phyloP scores from a whole-genome alignment of 257 asterid species.

The Leptodermis oblonga region DNA sequence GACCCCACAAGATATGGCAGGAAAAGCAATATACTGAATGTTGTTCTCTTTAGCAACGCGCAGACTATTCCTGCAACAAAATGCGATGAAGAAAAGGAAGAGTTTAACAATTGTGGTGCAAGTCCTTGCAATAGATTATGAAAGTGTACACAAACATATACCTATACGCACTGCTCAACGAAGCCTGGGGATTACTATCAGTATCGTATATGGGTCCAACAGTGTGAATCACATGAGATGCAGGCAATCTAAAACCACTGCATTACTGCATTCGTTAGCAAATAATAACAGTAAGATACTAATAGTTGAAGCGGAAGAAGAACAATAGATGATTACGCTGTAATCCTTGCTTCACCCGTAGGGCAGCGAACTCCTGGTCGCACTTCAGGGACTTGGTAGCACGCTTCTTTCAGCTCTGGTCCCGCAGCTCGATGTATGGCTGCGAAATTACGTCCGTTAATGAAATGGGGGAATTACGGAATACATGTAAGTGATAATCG shows the following conservation, averaged over 20 bases:
- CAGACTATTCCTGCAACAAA: conserved; percentile 71
- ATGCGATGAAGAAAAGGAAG: conserved; percentile 11
- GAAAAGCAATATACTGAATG: conserved; percentile 78
- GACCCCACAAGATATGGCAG: conserved; percentile 94
- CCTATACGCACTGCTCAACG: conserved; percentile 79
- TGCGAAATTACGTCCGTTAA: conserved; percentile 16
- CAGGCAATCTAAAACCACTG: conserved; percentile 90
- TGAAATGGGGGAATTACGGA: background rate
- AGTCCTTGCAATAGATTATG: background rate
- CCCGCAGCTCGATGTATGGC: conserved; percentile 99
- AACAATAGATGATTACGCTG: conserved; percentile 42
- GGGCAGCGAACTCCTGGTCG: conserved; percentile 91
- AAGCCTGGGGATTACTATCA: conserved; percentile 53
- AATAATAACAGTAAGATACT: background rate
- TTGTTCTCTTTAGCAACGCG: conserved; percentile 64
- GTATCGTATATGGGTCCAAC: conserved; percentile 84
- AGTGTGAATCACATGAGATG: conserved; percentile 90
- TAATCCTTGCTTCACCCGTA: conserved; percentile 97
- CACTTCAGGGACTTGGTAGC: conserved; percentile 74
- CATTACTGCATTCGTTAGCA: conserved; percentile 25
- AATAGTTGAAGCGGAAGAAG: background rate
- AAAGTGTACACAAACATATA: conserved; percentile 20
- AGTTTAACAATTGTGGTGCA: background rate
- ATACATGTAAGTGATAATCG: conserved; percentile 5
- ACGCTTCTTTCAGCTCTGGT: conserved; percentile 72